phyloP scores from a whole-genome alignment of 495 filamentous ascomycete genomes.

The Penicillium fimorum region DNA sequence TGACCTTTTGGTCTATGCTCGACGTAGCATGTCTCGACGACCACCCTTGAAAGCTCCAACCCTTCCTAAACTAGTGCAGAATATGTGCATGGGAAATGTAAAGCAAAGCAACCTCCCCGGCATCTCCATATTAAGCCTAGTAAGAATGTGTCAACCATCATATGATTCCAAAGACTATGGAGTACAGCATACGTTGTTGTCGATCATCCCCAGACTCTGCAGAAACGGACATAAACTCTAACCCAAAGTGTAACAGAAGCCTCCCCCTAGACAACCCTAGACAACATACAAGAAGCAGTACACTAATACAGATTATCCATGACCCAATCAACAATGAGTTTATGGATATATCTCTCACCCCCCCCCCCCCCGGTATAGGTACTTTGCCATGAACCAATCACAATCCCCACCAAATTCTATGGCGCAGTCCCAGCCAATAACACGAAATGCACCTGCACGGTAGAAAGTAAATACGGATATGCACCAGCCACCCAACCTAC shows the following conservation, averaged over 20 bases:
- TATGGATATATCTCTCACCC: too few relatives aligned
- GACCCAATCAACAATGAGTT: too few relatives aligned
- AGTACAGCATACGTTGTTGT: not conserved
- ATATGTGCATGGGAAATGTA: not conserved
- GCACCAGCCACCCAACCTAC: not conserved
- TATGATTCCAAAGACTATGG: not conserved
- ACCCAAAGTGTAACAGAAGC: not conserved
- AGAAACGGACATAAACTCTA: not conserved
- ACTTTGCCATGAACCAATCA: not conserved
- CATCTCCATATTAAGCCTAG: not conserved
- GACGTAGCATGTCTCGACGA: not conserved
- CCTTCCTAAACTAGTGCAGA: not conserved
- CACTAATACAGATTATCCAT: too few relatives aligned
- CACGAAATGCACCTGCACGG: not conserved
- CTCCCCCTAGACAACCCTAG: too few relatives aligned
- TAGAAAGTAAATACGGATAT: not conserved
- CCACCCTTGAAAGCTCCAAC: not conserved
- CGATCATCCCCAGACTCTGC: conserved; percentile 5
- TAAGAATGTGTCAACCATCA: not conserved
- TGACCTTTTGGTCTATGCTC: not conserved
- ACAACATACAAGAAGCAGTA: too few relatives aligned
- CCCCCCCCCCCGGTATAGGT: not conserved
- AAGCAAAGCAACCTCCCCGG: not conserved
- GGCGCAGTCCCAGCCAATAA: not conserved
- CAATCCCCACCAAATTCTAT: not conserved